A percentile compares a stretch with the other conserved stretches of the same genome.
phyloP scores from a whole-genome alignment of 2,329 filamentous ascomycete species.

The Cladophialophora immunda region DNA sequence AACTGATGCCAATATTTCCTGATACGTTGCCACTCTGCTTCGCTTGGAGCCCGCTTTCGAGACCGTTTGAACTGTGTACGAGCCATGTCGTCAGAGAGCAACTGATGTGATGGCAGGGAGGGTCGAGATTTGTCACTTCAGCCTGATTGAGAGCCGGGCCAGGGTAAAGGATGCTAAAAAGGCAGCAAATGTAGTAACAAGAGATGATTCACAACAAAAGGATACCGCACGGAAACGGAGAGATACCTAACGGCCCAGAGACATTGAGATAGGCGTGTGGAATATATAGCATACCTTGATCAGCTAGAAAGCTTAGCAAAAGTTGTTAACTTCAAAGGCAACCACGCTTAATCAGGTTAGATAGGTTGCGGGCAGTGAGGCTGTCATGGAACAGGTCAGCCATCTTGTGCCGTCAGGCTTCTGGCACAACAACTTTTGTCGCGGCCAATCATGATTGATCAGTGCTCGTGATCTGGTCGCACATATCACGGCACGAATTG shows the following conservation, averaged over 20 bases:
- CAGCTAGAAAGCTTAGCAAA: background rate
- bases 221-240: background rate
- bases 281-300: constrained; percentile 1
- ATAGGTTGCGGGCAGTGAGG: background rate
- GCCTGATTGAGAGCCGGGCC: background rate
- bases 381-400: background rate
- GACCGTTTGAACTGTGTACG: background rate
- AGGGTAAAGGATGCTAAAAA: background rate
- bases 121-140: background rate
- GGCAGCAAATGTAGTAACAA: background rate
- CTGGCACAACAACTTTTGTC: constrained; percentile 19
- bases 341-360: constrained; percentile 7
- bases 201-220: background rate
- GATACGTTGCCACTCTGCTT: constrained; percentile 69
- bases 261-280: background rate
- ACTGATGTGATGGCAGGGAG: background rate
- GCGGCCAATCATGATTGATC: constrained; percentile 1
- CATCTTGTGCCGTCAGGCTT: background rate
- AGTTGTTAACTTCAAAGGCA: background rate
- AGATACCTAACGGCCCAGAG: background rate
- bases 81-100: background rate
- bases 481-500: background rate
- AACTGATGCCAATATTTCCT: constrained; percentile 70
- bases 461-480: background rate
- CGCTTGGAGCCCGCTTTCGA: constrained; percentile 21